A percentile compares a stretch with the other conserved stretches of the same genome.
These are phyloP conservation scores for Paecilomyces variotii DNA, from an alignment of 2,329 filamentous ascomycete species.

Conservation along the genomic window DNA sequence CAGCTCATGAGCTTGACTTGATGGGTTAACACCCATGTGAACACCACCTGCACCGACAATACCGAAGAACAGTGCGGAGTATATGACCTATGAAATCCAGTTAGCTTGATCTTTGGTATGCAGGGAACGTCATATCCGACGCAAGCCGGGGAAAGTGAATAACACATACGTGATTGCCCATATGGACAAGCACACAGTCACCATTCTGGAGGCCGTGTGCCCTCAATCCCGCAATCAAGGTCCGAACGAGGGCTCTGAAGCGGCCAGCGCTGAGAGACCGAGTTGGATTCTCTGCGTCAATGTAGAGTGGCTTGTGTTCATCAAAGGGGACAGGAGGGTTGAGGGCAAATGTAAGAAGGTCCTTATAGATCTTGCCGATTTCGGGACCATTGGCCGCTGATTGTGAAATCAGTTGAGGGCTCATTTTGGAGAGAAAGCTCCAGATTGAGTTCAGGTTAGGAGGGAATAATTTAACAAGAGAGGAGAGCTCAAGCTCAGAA, in stretches of 20 bases:
- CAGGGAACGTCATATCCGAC: neutral
- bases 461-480: neutral
- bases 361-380: slow-evolving; percentile 18
- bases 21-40: slow-evolving; percentile 46
- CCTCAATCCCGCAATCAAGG: slow-evolving; percentile 34
- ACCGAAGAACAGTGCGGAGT: slow-evolving; percentile 29
- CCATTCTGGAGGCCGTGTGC: slow-evolving; percentile 30
- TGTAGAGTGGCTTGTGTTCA: slow-evolving; percentile 31
- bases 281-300: slow-evolving; percentile 34
- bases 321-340: slow-evolving; percentile 26
- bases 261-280: slow-evolving; percentile 28
- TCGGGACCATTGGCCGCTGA: neutral
- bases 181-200: slow-evolving; percentile 36
- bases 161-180: slow-evolving; percentile 34
- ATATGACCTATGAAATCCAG: slow-evolving; percentile 24
- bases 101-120: neutral
- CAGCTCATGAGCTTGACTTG: slow-evolving; percentile 40
- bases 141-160: neutral
- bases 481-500: neutral
- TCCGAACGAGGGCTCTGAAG: slow-evolving; percentile 27
- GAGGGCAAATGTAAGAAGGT: slow-evolving; percentile 37
- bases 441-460: neutral
- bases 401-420: neutral
- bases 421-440: slow-evolving; percentile 2
- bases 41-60: slow-evolving; percentile 41